phyloP scores from a whole-genome alignment of 2,329 filamentous ascomycete species.

The Pseudogymnoascus sp. region DNA sequence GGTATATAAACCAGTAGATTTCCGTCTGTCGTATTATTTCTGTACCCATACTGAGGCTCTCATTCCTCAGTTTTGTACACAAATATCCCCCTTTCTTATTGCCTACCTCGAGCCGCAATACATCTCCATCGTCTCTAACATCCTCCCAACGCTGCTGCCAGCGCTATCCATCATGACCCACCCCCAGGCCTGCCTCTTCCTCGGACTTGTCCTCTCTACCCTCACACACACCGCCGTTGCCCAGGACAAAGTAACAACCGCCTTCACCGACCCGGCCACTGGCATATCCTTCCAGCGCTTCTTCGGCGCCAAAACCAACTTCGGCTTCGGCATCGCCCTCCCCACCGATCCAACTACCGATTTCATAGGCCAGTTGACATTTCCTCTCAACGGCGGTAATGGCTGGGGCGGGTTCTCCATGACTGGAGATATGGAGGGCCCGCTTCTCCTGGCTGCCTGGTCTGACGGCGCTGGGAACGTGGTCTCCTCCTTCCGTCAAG shows the following conservation, averaged over 20 bases:
- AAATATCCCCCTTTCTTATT: neutral
- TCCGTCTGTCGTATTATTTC: neutral
- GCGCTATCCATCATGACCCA: neutral
- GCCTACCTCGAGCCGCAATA: neutral
- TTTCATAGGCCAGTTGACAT: constrained; percentile 40
- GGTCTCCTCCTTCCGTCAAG: constrained; percentile 36
- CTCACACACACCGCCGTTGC: neutral
- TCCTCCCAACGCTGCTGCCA: neutral
- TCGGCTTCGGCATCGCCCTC: constrained; percentile 36
- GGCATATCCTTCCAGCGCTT: constrained; percentile 32
- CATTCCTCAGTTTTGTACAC: neutral
- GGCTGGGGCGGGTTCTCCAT: constrained; percentile 40
- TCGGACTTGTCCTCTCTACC: neutral
- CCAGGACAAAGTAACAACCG: constrained; percentile 1
- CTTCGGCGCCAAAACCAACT: constrained; percentile 32
- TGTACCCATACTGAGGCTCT: neutral
- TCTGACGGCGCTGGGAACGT: constrained; percentile 32
- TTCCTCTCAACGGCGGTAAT: constrained; percentile 31
- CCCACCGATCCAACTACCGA: constrained; percentile 32
- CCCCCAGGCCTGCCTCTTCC: neutral
- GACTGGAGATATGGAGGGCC: constrained; percentile 36
- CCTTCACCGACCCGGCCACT: constrained; percentile 28
- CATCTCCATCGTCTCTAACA: neutral
- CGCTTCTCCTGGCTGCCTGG: constrained; percentile 38
- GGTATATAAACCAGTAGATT: neutral